phyloP scores from a whole-genome alignment of 1,284 basidiomycete species.

The Ustilago trichophora region DNA sequence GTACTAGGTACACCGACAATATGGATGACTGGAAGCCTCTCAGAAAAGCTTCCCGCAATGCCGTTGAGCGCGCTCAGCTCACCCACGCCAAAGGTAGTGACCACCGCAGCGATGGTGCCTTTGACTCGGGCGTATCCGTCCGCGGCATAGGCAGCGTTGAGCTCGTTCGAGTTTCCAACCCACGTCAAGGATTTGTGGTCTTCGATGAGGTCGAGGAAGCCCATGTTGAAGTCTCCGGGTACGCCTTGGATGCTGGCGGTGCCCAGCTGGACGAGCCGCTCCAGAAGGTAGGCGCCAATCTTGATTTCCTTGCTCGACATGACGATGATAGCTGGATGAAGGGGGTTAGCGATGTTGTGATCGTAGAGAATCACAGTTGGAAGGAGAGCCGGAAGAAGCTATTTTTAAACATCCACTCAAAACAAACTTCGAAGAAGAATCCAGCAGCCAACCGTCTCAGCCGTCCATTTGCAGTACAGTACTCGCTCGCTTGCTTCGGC shows the following conservation, averaged over 20 bases:
- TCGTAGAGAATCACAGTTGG: no score
- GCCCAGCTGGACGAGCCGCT: slow-evolving; percentile 59
- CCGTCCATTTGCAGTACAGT: no score
- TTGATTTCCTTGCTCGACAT: slow-evolving; percentile 48
- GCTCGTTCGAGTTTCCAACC: slow-evolving; percentile 77
- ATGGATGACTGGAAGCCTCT: slow-evolving; percentile 91
- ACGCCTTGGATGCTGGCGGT: slow-evolving; percentile 81
- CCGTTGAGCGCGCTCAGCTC: slow-evolving; percentile 73
- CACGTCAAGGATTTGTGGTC: slow-evolving; percentile 81
- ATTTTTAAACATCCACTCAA: no score
- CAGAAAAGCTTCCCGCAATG: slow-evolving; percentile 73
- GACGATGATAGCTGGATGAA: no score
- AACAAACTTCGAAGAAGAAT: no score
- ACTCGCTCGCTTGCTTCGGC: no score
- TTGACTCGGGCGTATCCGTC: slow-evolving; percentile 85
- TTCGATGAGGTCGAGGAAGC: slow-evolving; percentile 79
- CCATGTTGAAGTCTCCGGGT: slow-evolving; percentile 90
- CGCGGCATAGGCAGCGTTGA: slow-evolving; percentile 78
- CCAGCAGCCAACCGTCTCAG: no score
- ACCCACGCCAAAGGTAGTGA: slow-evolving; percentile 82
- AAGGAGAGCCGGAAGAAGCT: no score
- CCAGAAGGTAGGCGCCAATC: slow-evolving; percentile 59
- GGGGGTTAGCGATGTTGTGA: no score
- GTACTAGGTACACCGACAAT: slow-evolving; percentile 87
- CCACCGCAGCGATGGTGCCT: slow-evolving; percentile 37